Base-by-base conservation (phyloP, 768 basidiomycete species). In the Xerocomellus amylosporus region DNA sequence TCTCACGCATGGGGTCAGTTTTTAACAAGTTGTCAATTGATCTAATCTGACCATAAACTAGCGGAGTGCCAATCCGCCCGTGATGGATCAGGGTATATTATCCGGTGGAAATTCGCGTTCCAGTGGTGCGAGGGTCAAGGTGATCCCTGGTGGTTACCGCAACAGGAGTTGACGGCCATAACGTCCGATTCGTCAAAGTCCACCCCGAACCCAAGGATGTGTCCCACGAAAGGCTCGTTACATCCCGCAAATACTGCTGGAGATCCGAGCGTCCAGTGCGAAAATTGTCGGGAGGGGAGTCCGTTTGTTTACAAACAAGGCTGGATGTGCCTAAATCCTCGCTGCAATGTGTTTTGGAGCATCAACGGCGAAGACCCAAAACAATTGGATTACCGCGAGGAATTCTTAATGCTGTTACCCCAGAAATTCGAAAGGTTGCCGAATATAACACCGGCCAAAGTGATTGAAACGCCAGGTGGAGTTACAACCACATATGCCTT, bases 31-130 rank as follows among this genome's bases (percentile, higher is more conserved):
- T 51, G 20, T 54, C 20, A 6, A n/a, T 60, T 39, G 24, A 28
- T 30, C 13, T 33, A 24, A 43, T 41, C 61, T 72, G 39, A 74
- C 20, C 22, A 34, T 34, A 19, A 26, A 40, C 15, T 22, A 72
- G 88, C 87, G 41, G 88, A 90, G 71, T 80, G 78, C 53, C 82
- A 89, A 61, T 62, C 75, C 1, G 72, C 80, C 7, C 69, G 68
- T 38, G 83, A 80, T 54, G 70, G 73, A 17, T 67, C 61, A 31
- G 79, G 80, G 12, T 73, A 70, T n/a, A 81, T 88, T n/a, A 77
- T 89, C 13, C 76, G 90, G 8, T 89, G 83, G 66, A 93, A 92
- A 66, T 91, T 93, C 61, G 84, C 86, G 5, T 93, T 93, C 59
- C 86, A 87, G 60, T 93, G 90, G 89, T 89, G 88, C 58, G 80